phyloP scores from a whole-genome alignment of 2,329 filamentous ascomycete genomes.

The Ceratocystis cubensis region DNA sequence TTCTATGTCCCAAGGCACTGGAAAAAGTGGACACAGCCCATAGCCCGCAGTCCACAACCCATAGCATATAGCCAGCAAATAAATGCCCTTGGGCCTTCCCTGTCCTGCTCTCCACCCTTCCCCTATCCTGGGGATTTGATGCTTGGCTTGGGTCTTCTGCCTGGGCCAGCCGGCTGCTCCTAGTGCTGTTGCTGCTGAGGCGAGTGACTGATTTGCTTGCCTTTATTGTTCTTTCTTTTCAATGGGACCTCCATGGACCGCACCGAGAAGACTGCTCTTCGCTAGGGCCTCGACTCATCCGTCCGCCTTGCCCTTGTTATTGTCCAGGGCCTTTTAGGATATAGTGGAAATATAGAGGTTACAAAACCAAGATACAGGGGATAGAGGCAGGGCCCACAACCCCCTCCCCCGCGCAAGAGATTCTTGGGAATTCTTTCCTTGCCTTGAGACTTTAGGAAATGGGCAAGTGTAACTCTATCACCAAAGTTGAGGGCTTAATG shows the following conservation, averaged over 20 bases:
- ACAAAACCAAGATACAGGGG: neutral
- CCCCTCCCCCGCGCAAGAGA: neutral
- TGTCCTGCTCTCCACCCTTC: too few relatives aligned
- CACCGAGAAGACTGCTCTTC: neutral
- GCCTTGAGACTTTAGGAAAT: neutral
- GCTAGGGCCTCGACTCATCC: neutral
- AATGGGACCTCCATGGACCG: neutral
- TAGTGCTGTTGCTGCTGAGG: neutral
- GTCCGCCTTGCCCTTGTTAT: neutral
- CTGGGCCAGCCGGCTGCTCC: neutral
- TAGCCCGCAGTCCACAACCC: neutral
- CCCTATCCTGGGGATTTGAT: neutral
- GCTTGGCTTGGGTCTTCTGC: neutral
- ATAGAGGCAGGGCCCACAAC: neutral
- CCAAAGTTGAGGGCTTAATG: neutral
- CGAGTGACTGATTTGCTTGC: neutral
- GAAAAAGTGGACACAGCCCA: neutral
- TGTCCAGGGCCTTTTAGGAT: neutral
- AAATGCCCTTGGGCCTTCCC: neutral
- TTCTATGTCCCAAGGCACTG: neutral
- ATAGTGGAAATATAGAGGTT: neutral
- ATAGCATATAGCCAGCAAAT: too few relatives aligned
- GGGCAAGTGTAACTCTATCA: neutral
- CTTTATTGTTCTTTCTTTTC: neutral
- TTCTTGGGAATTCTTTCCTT: neutral